Base-by-base conservation (phyloP, 495 filamentous ascomycete species). In the Clavariopsis aquatica region DNA sequence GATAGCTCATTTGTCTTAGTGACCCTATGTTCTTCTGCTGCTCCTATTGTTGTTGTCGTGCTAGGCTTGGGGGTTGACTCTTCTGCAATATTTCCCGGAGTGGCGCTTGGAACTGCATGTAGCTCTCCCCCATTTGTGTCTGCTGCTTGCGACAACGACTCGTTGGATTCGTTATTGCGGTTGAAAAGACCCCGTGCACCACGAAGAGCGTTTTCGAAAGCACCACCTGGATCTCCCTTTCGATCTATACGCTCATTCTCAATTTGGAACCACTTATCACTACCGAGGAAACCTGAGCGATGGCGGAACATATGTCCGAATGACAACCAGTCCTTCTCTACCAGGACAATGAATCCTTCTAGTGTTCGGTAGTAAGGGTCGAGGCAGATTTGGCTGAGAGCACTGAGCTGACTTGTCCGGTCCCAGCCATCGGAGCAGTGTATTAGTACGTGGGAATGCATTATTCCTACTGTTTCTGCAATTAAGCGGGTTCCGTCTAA, bases 381-480 rank as follows among this genome's bases (percentile, higher is more conserved):
- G 4, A 99, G 82, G 74, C 94, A 93, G 43, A 99, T 79, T 75
- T 99, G 92, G 64, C 91, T 87, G 47, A 99, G 76, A n/a, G 93
- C 91, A 73, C 93, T 93, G 26, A 99, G 82, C 76, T 99, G 94
- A 71, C 91, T 91, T 12, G 94, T 99, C 28, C 94, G 87, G 73
- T 99, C 94, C 94, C 94, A 99, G 20, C 94, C 94, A 76, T 99
- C 94, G 1, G 94, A 98, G 72, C 94, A 98, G 73, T 98, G 94
- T 36, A 98, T 96, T 46, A 98, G 80, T 10, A 95, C 94, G 75
- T 98, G 92, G 12, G 91, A 94, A 70, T 96, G 93, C 57, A 90
- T 87, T 28, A 98, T 85, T 26, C 90, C 94, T 53, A 98, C 87
- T 70, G 96, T 91, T 36, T 90, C 83, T 23, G 93, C 88, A 62